Base-by-base conservation (phyloP, 2,329 filamentous ascomycete species). In the Penicillium sp. region DNA sequence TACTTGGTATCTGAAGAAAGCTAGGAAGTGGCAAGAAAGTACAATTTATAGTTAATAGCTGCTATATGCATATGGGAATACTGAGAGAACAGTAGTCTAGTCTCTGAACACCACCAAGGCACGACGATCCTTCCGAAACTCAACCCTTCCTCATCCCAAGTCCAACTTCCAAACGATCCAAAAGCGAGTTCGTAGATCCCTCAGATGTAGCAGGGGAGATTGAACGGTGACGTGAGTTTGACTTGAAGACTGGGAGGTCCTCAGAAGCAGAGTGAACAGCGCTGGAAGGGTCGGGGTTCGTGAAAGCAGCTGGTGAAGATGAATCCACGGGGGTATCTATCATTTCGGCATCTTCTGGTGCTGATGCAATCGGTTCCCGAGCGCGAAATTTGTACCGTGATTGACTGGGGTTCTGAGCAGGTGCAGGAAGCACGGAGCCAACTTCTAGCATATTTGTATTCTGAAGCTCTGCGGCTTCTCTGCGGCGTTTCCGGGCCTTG, bases 111-210 rank as follows among this genome's bases (percentile, higher is more conserved):
- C 13, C 11, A 48, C 10, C 9, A 8, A 22, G 11, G 22, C 11
- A 10, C 4, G 3, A n/a, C 6, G n/a, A 39, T 39, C 7, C 8
- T 4, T 19, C 7, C 35, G 3, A 37, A 39, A 29, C 37, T 27
- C 16, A 35, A 47, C 8, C 51, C 22, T 48, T 49, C 39, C 57
- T 64, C 26, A 66, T 26, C 22, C 64, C 64, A 44, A 66, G 60
- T 1, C 63, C 63, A 16, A 63, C 62, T 24, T 66, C 64, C 26
- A 66, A 52, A 8, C 60, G 55, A 49, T 66, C 64, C 4, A 66
- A 51, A 11, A 66, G 16, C 5, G 55, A 63, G 39, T 65, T 65
- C 3, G 26, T 14, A 4, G 64, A 66, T 1, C 8, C 53, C 37
- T 39, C 31, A 10, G 60, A 64, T 0, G 53, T 50, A 22, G 33